Conservation (phyloP, 2,329 filamentous ascomycete genomes). For the Fonsecaea erecta region DNA sequence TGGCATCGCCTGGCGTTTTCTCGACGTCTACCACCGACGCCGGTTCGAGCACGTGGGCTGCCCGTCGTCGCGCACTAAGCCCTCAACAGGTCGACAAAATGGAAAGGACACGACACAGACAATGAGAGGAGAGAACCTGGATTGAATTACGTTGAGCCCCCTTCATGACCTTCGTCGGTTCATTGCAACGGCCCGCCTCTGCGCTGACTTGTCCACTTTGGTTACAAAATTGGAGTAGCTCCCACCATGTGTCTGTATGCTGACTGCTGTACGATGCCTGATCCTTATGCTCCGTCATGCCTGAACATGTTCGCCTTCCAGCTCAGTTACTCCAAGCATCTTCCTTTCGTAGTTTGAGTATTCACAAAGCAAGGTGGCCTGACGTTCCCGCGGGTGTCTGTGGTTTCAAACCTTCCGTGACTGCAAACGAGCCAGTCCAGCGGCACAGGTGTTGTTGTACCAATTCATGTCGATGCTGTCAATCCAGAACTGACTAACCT, state of each 20-base stretch:
- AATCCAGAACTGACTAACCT: slow-evolving; percentile 52
- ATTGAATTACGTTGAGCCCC: neutral
- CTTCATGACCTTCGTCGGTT: neutral
- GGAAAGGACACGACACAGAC: neutral
- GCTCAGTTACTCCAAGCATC: neutral
- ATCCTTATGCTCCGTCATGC: neutral
- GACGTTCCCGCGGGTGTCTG: neutral
- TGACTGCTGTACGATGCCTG: neutral
- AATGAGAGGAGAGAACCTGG: neutral
- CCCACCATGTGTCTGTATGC: slow-evolving; percentile 3
- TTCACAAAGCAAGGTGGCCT: neutral
- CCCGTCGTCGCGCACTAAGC: no score
- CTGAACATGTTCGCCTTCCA: neutral
- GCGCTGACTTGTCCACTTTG: neutral
- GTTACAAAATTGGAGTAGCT: neutral
- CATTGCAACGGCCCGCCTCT: neutral
- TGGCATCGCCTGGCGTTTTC: neutral
- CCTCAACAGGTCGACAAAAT: no score
- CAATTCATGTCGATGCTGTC: slow-evolving; percentile 56
- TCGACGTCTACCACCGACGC: no score
- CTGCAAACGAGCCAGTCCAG: slow-evolving; percentile 42
- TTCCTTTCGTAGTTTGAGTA: neutral
- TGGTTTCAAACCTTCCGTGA: slow-evolving; percentile 17
- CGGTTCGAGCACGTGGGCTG: no score
- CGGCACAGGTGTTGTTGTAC: slow-evolving; percentile 56